Conservation (phyloP, 2,329 filamentous ascomycete genomes). For the Talaromyces sp. region DNA sequence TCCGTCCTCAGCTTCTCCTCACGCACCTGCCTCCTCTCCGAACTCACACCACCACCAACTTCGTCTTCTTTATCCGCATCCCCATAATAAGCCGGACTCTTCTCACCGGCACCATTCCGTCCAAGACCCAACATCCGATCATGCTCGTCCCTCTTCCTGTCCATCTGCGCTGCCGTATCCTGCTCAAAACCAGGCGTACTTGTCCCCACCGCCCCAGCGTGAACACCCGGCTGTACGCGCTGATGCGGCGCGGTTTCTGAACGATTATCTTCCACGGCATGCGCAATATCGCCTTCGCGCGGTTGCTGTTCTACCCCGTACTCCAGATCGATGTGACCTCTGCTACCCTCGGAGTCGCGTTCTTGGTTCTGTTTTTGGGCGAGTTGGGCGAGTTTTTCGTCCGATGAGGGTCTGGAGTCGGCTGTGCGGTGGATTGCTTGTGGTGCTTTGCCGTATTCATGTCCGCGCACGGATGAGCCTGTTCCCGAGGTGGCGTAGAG, state of each 20-base stretch:
- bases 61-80: not conserved
- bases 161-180: conserved; percentile 31
- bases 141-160: conserved; percentile 32
- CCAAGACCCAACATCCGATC: conserved; percentile 24
- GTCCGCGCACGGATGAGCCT: not conserved
- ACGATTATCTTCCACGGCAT: conserved; percentile 25
- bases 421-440: conserved; percentile 24
- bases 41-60: conserved; percentile 14
- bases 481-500: not conserved
- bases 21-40: conserved; percentile 24
- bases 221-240: conserved; percentile 30
- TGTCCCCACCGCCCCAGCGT: conserved; percentile 32
- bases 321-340: conserved; percentile 27
- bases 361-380: conserved; percentile 18
- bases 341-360: conserved; percentile 16
- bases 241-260: conserved; percentile 13
- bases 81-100: conserved; percentile 16
- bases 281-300: conserved; percentile 31
- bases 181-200: conserved; percentile 27
- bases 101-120: conserved; percentile 17
- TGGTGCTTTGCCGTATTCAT: conserved; percentile 22
- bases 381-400: conserved; percentile 21
- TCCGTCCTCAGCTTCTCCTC: conserved; percentile 25
- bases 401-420: conserved; percentile 26
- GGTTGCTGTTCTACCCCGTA: conserved; percentile 36